A percentile compares a stretch with the other conserved stretches of the same genome.
Evolutionary conservation across 108 stramenopile genomes (phyloP).

Genomic region (Aurantiochytrium sp.): DNA sequence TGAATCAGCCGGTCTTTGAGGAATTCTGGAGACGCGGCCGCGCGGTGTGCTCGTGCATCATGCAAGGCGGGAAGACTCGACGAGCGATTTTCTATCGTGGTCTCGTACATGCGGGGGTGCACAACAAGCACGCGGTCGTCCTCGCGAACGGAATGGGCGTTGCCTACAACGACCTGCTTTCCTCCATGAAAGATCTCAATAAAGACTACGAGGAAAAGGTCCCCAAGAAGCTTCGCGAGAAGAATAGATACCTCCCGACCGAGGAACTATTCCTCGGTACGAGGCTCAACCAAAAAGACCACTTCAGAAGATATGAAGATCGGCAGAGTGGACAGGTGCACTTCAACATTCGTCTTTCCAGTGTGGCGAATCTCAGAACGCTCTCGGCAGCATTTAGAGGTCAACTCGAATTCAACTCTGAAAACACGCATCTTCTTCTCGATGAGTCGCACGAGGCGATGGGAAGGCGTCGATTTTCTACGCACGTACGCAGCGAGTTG

Average conservation of each 20-base stretch:
- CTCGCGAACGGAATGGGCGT: not conserved
- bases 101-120: not conserved
- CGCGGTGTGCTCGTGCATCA: not conserved
- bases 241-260: not conserved
- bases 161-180: not conserved
- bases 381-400: not conserved
- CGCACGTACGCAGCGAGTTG: not conserved
- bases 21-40: not conserved
- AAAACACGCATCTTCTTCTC: not conserved
- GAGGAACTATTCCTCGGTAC: not conserved
- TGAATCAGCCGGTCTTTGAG: not conserved
- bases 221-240: not conserved
- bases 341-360: not conserved
- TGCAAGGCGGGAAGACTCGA: not conserved
- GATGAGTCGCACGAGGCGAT: not conserved
- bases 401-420: not conserved
- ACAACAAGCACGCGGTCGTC: not conserved
- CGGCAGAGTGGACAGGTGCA: not conserved
- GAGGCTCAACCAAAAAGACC: not conserved
- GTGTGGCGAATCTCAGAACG: not conserved
- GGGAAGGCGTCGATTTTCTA: not conserved
- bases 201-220: not conserved
- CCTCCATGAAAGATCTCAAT: not conserved
- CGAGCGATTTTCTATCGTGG: not conserved
- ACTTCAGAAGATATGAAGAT: not conserved